Evolutionary conservation across 805 yeast species (phyloP).

Genomic region (Teunomyces kruisii): DNA sequence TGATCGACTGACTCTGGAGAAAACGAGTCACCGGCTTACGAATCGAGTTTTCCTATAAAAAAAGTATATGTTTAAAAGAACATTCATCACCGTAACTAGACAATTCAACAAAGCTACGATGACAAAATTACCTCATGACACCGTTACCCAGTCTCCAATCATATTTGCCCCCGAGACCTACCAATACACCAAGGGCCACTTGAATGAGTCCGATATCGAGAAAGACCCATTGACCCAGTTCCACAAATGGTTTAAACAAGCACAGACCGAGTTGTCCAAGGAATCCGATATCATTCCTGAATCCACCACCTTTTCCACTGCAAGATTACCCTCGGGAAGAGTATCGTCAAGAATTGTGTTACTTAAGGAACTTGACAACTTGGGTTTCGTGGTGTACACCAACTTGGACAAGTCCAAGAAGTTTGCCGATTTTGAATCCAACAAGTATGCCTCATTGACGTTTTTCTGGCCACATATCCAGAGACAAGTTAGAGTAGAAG

Average conservation of each 20-base stretch:
- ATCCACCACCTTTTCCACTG: constrained; percentile 83
- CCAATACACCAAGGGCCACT: constrained; percentile 72
- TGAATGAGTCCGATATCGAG: constrained; percentile 54
- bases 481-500: constrained; percentile 93
- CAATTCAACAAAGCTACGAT: not conserved
- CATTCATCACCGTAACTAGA: not conserved
- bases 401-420: constrained; percentile 91
- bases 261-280: constrained; percentile 37
- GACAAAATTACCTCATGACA: not conserved
- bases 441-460: constrained; percentile 77
- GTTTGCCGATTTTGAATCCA: constrained; percentile 64
- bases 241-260: constrained; percentile 71
- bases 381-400: constrained; percentile 85
- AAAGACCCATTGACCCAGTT: constrained; percentile 75
- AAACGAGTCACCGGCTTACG: not conserved
- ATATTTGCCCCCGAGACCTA: constrained; percentile 83
- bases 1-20: not conserved
- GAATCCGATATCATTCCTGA: constrained; percentile 62
- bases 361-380: constrained; percentile 82
- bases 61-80: not conserved
- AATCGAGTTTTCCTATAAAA: not conserved
- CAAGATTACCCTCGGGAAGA: constrained; percentile 84
- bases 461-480: constrained; percentile 92
- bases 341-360: constrained; percentile 82
- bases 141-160: constrained; percentile 24